These are phyloP conservation scores for Graphiopsis chlorocephala DNA, from an alignment of 2,329 filamentous ascomycete species.

Conservation along the genomic window DNA sequence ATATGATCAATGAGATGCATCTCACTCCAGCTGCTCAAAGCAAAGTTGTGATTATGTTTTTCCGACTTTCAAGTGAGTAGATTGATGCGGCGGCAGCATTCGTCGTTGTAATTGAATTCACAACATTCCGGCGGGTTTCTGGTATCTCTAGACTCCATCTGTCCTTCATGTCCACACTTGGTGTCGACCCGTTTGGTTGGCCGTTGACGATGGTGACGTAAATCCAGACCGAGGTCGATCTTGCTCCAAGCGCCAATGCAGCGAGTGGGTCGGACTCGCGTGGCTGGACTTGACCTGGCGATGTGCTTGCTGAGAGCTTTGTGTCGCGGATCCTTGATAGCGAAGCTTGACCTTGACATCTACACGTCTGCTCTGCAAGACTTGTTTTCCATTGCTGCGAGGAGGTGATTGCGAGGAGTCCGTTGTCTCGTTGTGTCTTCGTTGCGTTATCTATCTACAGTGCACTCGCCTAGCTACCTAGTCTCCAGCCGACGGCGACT, in stretches of 20 bases:
- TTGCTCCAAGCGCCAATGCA: neutral
- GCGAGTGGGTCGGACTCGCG: constrained; percentile 3
- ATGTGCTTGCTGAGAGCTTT: constrained; percentile 1
- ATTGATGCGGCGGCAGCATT: no score
- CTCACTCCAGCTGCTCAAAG: neutral
- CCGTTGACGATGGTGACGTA: neutral
- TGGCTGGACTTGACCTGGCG: constrained; percentile 2
- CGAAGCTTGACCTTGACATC: neutral
- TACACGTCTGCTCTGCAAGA: neutral
- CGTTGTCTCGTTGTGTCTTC: neutral
- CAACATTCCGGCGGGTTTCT: no score
- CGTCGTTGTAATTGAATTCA: no score
- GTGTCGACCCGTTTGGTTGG: no score
- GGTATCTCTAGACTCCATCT: no score
- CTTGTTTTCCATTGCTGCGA: neutral
- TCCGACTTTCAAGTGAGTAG: no score
- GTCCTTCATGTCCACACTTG: neutral
- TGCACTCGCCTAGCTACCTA: neutral
- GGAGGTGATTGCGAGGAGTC: neutral
- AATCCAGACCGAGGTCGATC: neutral
- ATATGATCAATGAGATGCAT: neutral
- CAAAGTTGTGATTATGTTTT: no score
- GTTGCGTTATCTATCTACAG: neutral
- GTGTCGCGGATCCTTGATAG: neutral
- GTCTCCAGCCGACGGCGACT: neutral